phyloP scores from a whole-genome alignment of 2,329 filamentous ascomycete species.

The Metarhizium humberi region DNA sequence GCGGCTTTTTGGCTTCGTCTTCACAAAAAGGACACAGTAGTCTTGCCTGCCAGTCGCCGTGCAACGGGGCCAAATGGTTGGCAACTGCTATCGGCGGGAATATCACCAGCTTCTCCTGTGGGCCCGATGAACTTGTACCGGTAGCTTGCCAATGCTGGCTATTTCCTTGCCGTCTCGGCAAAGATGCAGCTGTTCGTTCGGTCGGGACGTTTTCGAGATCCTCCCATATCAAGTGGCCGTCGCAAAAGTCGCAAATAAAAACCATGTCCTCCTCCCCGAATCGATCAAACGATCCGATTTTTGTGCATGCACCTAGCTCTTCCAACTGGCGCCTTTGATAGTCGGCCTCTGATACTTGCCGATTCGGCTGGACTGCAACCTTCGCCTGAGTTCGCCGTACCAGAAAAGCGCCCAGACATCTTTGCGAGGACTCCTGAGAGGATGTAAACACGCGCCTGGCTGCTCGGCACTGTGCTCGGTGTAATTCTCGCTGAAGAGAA shows the following conservation, averaged over 20 bases:
- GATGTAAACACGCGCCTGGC: constrained; percentile 46
- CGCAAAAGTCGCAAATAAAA: constrained; percentile 53
- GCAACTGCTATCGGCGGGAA: constrained; percentile 49
- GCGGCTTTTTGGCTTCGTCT: constrained; percentile 34
- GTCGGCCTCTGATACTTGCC: constrained; percentile 20
- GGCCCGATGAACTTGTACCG: constrained; percentile 29
- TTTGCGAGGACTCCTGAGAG: constrained; percentile 35
- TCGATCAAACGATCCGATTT: constrained; percentile 45
- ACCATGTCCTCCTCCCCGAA: constrained; percentile 45
- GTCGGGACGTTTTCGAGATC: constrained; percentile 45
- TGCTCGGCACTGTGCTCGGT: constrained; percentile 48
- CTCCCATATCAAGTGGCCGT: constrained; percentile 50
- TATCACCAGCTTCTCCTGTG: constrained; percentile 40
- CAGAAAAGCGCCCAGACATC: constrained; percentile 48
- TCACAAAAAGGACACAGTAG: constrained; percentile 50
- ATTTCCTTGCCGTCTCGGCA: constrained; percentile 9
- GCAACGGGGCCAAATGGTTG: constrained; percentile 42
- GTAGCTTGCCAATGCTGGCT: constrained; percentile 43
- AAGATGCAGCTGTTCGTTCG: constrained; percentile 24
- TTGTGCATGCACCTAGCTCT: constrained; percentile 41
- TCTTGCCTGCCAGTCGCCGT: constrained; percentile 41
- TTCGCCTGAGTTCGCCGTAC: constrained; percentile 39
- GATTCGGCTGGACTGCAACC: constrained; percentile 3
- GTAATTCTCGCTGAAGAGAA: constrained; percentile 38
- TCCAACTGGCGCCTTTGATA: constrained; percentile 32